These are phyloP conservation scores for Mimosa bimucronata DNA, from an alignment of 306 rosid genomes.

Conservation along the genomic window DNA sequence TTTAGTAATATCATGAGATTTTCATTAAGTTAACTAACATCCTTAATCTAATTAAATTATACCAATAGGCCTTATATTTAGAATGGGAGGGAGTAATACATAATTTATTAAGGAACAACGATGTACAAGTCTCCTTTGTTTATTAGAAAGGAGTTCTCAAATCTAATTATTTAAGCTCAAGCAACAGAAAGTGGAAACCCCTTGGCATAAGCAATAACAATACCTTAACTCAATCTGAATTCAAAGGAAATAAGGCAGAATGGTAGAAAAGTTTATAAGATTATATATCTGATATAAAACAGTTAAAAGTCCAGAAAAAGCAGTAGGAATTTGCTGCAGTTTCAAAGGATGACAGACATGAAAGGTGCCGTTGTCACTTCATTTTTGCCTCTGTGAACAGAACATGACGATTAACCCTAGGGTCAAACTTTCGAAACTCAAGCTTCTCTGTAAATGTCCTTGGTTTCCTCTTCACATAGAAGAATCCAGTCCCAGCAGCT, in stretches of 20 bases:
- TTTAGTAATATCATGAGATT: too few relatives aligned
- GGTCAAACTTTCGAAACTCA: slow-evolving; percentile 85
- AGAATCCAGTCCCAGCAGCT: slow-evolving; percentile 95
- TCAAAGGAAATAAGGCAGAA: background rate
- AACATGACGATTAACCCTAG: slow-evolving; percentile 89
- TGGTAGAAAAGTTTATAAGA: background rate
- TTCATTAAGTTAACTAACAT: too few relatives aligned
- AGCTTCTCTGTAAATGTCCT: slow-evolving; percentile 81
- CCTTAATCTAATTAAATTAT: too few relatives aligned
- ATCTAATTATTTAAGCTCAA: background rate
- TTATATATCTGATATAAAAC: background rate
- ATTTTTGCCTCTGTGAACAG: slow-evolving; percentile 91
- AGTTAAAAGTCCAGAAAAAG: background rate
- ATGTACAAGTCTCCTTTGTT: background rate
- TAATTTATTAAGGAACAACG: background rate
- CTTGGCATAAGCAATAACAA: background rate
- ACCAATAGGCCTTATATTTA: too few relatives aligned
- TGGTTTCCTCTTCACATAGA: slow-evolving; percentile 93
- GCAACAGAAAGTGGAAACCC: background rate
- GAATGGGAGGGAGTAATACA: too few relatives aligned
- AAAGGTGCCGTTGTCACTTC: slow-evolving; percentile 56
- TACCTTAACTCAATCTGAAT: background rate
- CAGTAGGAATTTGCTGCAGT: background rate
- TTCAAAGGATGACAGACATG: background rate
- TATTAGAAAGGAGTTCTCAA: background rate